A percentile compares a stretch with the other conserved stretches of the same genome.
Evolutionary conservation across 2,329 filamentous ascomycete species (phyloP).

Genomic region (Colletotrichum noveboracense): DNA sequence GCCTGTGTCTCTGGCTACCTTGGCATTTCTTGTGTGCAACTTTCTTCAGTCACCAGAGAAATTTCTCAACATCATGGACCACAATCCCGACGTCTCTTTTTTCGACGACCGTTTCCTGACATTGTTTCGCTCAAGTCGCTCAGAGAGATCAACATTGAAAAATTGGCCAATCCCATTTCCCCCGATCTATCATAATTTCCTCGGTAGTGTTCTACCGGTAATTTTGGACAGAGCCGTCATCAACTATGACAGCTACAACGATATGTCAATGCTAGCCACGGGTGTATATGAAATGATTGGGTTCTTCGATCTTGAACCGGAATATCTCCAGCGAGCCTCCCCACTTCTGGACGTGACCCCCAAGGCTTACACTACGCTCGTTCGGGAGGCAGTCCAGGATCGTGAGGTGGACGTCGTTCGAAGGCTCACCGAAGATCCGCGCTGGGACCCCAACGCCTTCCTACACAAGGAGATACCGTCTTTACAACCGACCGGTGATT

Average conservation of each 20-base stretch:
- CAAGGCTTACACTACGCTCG: neutral
- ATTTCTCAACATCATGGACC: neutral
- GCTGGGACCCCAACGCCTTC: slow-evolving; percentile 13
- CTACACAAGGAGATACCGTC: neutral
- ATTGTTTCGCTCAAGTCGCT: neutral
- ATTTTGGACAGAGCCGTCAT: neutral
- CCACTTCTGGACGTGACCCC: neutral
- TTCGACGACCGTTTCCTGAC: neutral
- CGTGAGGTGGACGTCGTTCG: neutral
- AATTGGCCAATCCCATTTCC: neutral
- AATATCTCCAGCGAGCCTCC: neutral
- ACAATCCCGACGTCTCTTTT: neutral
- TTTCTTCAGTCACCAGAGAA: neutral
- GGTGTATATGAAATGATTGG: neutral
- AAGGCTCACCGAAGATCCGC: slow-evolving; percentile 12
- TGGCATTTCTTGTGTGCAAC: slow-evolving; percentile 11
- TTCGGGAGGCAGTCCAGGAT: neutral
- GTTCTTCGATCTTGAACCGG: neutral
- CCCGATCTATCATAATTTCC: neutral
- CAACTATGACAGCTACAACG: neutral
- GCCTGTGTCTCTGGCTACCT: neutral
- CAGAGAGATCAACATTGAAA: neutral
- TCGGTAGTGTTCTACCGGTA: neutral
- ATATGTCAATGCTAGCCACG: neutral
- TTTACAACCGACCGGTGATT: neutral